Base-by-base conservation (phyloP, 768 basidiomycete genomes). In the Ramaria sp. region DNA sequence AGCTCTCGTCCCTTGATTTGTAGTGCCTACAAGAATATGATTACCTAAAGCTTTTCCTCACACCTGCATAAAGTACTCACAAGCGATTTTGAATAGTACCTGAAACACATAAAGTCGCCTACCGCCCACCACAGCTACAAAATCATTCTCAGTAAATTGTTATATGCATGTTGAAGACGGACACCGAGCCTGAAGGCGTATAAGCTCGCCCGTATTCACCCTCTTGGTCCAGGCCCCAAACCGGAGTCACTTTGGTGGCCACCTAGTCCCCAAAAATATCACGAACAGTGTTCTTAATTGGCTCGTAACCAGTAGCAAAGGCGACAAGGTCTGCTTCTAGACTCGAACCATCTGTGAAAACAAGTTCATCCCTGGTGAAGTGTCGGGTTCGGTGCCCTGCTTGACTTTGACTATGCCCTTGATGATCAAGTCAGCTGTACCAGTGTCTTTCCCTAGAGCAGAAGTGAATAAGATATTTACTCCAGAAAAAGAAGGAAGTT, bases 201-300 rank as follows among this genome's bases (percentile, higher is more conserved):
- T 70, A 74, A 47, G 65, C 60, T 3, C 69, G 69, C 32, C 57
- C 58, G 1, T 70, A 30, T 52, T 75, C 74, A 0, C 71, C 71
- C 56, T 74, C 73, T n/a, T 65, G 63, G 54, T 76, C 71, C 9
- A 73, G 37, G 0, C 72, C 72, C 68, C 69, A 72, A 1, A 72
- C 59, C 18, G 52, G 60, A 13, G 61, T 58, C 6, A 68, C 69
- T 15, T 60, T 53, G 16, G 64, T 63, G 5, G 70, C 66, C 6
- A 66, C 60, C 15, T 68, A 66, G 27, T 67, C 64, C 5, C 74
- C 72, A 34, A 75, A 70, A 1, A 68, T 52, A 15, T 56, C 52
- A 28, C 61, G 65, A 57, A 67, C 61, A 1, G 64, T 60, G 22
- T 70, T 64, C 4, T 63, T 60, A 16, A 69, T 69, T 3, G 57